Evolutionary conservation across 1,139 yeast genomes (phyloP).

Genomic region (Suhomyces atakaporum): DNA sequence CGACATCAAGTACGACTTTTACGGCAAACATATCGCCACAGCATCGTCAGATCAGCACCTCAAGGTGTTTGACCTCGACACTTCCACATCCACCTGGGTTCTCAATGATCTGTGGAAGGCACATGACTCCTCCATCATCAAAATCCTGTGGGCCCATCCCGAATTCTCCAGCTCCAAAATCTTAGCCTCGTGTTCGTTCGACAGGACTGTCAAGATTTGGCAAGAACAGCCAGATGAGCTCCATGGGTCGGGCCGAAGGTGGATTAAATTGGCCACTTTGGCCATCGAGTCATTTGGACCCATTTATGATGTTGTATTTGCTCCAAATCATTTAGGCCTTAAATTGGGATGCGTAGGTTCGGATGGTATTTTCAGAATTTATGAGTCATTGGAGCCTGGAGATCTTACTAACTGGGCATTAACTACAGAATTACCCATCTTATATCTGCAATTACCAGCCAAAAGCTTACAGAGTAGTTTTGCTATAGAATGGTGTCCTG

Average conservation of each 20-base stretch:
- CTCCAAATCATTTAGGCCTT: conserved; percentile 83
- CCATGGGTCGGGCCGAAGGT: conserved; percentile 74
- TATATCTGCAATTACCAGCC: conserved; percentile 65
- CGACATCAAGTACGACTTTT: conserved; percentile 85
- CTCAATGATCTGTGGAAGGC: conserved; percentile 91
- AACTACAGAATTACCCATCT: conserved; percentile 69
- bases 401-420: conserved; percentile 82
- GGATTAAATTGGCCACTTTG: conserved; percentile 74
- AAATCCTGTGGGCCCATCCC: conserved; percentile 91
- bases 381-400: conserved; percentile 87
- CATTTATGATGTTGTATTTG: conserved; percentile 83
- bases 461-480: conserved; percentile 85
- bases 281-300: conserved; percentile 86
- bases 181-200: conserved; percentile 86
- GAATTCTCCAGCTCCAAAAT: conserved; percentile 76
- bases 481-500: conserved; percentile 90
- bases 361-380: conserved; percentile 83
- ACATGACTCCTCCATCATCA: conserved; percentile 84
- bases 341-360: conserved; percentile 86
- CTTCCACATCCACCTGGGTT: conserved; percentile 63
- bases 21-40: conserved; percentile 87
- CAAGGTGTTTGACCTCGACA: conserved; percentile 76
- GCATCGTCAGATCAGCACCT: conserved; percentile 92
- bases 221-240: conserved; percentile 84
- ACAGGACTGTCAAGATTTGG: conserved; percentile 86